These are phyloP conservation scores for Cadophora gregata DNA, from an alignment of 2,329 filamentous ascomycete genomes.

Conservation along the genomic window DNA sequence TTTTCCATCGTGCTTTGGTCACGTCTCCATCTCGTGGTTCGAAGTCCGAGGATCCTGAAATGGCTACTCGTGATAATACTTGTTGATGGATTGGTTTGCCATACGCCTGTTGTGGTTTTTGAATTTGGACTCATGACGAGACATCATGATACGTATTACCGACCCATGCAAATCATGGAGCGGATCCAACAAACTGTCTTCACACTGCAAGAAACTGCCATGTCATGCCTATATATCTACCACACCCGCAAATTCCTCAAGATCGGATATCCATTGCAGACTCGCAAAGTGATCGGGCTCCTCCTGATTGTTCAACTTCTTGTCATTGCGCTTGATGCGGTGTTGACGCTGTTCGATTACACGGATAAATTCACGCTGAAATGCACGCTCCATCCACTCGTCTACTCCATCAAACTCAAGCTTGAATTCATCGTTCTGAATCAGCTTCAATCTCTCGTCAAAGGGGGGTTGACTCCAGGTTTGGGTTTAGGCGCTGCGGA, in stretches of 20 bases:
- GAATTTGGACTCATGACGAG: constrained; percentile 15
- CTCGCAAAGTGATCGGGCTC: constrained; percentile 8
- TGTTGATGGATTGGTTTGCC: not conserved
- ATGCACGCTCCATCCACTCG: constrained; percentile 13
- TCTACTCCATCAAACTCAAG: constrained; percentile 14
- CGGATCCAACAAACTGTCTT: constrained; percentile 14
- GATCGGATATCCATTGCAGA: constrained; percentile 16
- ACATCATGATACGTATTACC: constrained; percentile 4
- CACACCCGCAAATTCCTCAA: constrained; percentile 14
- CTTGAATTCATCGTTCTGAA: constrained; percentile 18
- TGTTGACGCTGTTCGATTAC: constrained; percentile 9
- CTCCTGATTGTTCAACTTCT: constrained; percentile 12
- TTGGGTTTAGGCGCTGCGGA: constrained; percentile 13
- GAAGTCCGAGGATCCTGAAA: constrained; percentile 2
- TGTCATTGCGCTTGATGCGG: constrained; percentile 9
- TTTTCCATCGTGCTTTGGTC: constrained; percentile 17
- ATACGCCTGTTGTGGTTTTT: constrained; percentile 8
- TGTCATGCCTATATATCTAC: constrained; percentile 14
- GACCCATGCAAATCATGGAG: constrained; percentile 17
- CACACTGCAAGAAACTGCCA: constrained; percentile 3
- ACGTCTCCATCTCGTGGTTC: constrained; percentile 7
- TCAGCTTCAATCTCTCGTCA: constrained; percentile 9
- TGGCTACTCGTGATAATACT: constrained; percentile 10
- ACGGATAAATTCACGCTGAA: constrained; percentile 13
- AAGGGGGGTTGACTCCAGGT: constrained; percentile 2